phyloP scores from a whole-genome alignment of 78 protist genomes.

The Dictyostelium firmibasis region DNA sequence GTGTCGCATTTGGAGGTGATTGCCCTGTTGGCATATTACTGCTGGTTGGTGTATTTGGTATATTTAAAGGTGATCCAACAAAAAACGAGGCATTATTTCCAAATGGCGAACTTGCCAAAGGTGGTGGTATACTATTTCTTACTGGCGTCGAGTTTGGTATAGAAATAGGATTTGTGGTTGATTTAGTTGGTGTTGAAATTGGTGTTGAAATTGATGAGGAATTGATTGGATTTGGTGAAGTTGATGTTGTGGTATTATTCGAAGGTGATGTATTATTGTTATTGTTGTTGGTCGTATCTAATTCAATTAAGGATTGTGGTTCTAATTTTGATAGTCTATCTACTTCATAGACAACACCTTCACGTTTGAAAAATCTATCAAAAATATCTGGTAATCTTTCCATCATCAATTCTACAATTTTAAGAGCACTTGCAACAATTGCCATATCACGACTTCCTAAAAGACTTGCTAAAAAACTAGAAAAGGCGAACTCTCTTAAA shows the following conservation, averaged over 20 bases:
- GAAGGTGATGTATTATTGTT: background rate
- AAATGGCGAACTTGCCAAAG: conserved; percentile 58
- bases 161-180: conserved; percentile 21
- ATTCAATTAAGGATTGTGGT: background rate
- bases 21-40: conserved; percentile 4
- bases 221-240: background rate
- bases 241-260: background rate
- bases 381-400: conserved; percentile 75
- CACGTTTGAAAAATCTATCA: conserved; percentile 69
- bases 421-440: conserved; percentile 70
- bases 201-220: background rate
- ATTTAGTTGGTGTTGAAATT: background rate
- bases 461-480: conserved; percentile 74
- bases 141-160: conserved; percentile 53
- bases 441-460: conserved; percentile 74
- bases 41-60: conserved; percentile 10
- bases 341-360: conserved; percentile 75
- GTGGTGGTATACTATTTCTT: conserved; percentile 50
- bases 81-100: conserved; percentile 21
- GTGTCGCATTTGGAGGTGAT: background rate
- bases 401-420: conserved; percentile 66
- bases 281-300: background rate
- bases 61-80: conserved; percentile 68
- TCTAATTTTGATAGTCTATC: conserved; percentile 68
- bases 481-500: conserved; percentile 63